phyloP scores from a whole-genome alignment of 2,329 filamentous ascomycete genomes.

The Dactylellina sp. region DNA sequence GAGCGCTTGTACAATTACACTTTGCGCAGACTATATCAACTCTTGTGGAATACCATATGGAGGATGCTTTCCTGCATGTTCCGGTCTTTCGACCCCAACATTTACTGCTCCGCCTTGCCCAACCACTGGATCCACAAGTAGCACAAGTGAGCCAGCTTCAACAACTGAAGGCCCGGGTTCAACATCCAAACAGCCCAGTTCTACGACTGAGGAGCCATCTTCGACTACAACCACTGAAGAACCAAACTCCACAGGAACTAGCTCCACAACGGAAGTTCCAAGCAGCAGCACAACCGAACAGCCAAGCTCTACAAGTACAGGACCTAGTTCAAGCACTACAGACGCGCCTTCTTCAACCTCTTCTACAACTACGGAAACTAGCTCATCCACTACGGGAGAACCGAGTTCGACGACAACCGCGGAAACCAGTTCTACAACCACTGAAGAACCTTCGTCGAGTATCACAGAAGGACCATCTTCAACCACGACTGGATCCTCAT shows the following conservation, averaged over 20 bases:
- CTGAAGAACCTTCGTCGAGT: background rate
- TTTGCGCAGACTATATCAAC: background rate
- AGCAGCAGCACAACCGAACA: background rate
- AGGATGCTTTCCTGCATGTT: conserved; percentile 8
- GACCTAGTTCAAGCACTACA: background rate
- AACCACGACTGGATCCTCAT: background rate
- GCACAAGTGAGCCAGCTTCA: background rate
- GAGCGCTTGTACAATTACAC: background rate
- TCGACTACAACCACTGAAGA: no score
- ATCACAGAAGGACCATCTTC: background rate
- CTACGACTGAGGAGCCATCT: no score
- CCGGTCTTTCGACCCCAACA: conserved; percentile 3
- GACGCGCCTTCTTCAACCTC: no score
- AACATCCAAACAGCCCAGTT: background rate
- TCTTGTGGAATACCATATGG: conserved; percentile 2
- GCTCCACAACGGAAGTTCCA: background rate
- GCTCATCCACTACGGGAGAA: background rate
- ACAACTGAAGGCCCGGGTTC: conserved; percentile 1
- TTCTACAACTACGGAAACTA: no score
- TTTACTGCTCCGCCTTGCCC: background rate
- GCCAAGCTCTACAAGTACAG: background rate
- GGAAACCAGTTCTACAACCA: background rate
- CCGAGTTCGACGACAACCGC: background rate
- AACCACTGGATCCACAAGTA: background rate
- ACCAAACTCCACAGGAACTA: background rate